Conservation (phyloP, 805 yeast genomes). For the Myxozyma monticola region DNA sequence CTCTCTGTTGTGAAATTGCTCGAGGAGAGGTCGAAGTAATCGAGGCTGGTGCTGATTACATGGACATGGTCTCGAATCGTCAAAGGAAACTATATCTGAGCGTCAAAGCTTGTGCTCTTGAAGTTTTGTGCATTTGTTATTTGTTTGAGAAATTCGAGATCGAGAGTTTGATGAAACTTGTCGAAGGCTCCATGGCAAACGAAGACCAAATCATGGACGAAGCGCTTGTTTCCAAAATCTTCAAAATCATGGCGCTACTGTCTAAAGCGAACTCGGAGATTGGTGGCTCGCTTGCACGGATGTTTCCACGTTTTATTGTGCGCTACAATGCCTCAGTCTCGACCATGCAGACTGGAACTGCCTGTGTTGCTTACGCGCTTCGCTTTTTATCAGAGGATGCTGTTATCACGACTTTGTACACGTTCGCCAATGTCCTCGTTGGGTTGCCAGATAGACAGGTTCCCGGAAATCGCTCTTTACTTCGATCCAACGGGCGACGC, state of each 20-base stretch:
- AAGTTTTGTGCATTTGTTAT: conserved; percentile 61
- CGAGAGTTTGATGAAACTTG: conserved; percentile 47
- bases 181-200: conserved; percentile 54
- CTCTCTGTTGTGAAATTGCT: conserved; percentile 33
- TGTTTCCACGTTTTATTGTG: conserved; percentile 47
- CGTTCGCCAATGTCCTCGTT: conserved; percentile 71
- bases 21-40: conserved; percentile 47
- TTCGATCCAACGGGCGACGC: not conserved
- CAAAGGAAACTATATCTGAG: conserved; percentile 53
- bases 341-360: conserved; percentile 55
- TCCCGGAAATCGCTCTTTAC: not conserved
- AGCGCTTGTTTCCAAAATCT: conserved; percentile 51
- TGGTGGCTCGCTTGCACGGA: conserved; percentile 38
- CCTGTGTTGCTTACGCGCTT: conserved; percentile 64
- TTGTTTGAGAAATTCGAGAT: conserved; percentile 48
- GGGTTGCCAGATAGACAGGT: conserved; percentile 9
- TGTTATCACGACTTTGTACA: conserved; percentile 78
- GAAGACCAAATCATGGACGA: conserved; percentile 56
- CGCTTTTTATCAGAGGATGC: conserved; percentile 74
- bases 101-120: conserved; percentile 57
- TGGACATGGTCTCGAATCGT: conserved; percentile 52
- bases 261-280: conserved; percentile 40
- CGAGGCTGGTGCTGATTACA: conserved; percentile 59
- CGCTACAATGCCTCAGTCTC: conserved; percentile 50
- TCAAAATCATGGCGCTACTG: conserved; percentile 57